Evolutionary conservation across 1,139 yeast species (phyloP), one percentile per base, ranked within the genome.

Genomic region (Zygoascus meyerae): DNA sequence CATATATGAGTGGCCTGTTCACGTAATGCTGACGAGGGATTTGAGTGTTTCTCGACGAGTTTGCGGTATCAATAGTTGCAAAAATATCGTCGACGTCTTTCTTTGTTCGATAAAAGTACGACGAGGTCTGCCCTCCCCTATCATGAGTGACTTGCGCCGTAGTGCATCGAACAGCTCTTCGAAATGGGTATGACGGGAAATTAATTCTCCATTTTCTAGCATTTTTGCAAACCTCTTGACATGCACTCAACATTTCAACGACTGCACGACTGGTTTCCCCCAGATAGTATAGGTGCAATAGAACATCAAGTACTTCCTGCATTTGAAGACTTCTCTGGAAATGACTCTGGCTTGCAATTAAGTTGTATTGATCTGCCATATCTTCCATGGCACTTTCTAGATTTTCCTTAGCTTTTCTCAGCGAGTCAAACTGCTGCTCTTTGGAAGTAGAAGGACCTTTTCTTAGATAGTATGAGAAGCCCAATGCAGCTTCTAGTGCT

Each of bases 31-130:
- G 32, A 6, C 48, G 15, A 21, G 26, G 26, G 36, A 26, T 8
- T 28, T 15, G 10, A 46, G 33, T 32, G 39, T 21, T 43, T 35
- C 60, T 65, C 16, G 42, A 40, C 5, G 45, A 15, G 4, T n/a
- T 30, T 10, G 36, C 16, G 2, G 16, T 31, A 18, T 35, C 31
- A 3, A 30, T 37, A 14, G 36, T 21, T 9, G 14, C 32, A 51
- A 74, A 71, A 0, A 73, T 69, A 42, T 74, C 76, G 44, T 74
- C 78, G 6, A 77, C 77, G 44, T 72, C 78, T 11, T 61, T 47
- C 45, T 69, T 68, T 1, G 72, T 65, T 45, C 71, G 74, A 48
- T 64, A 66, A 50, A 72, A 74, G 42, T 69, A 67, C 18, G 68
- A 64, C 5, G 72, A 70, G 16, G 68, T 64, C 34, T 70, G 70